A percentile compares a stretch with the other conserved stretches of the same genome.
phyloP scores from a whole-genome alignment of 495 filamentous ascomycete species.

The Penicillium parvum region DNA sequence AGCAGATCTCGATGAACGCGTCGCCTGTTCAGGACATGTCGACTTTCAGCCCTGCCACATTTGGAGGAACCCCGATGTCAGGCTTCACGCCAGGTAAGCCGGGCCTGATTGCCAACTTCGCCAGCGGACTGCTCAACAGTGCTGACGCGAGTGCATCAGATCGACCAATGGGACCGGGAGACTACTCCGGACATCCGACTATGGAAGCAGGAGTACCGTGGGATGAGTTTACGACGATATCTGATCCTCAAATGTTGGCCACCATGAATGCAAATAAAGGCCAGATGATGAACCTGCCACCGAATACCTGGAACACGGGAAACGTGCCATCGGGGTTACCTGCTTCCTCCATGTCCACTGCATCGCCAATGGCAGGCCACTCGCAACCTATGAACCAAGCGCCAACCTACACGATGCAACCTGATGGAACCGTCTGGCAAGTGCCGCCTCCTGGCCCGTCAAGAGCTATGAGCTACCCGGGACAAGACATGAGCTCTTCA shows the following conservation, averaged over 20 bases:
- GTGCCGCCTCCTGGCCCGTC: constrained; percentile 29
- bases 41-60: constrained; percentile 28
- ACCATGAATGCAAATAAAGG: constrained; percentile 32
- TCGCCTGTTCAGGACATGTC: constrained; percentile 35
- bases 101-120: no score
- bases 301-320: constrained; percentile 29
- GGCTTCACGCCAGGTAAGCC: constrained; percentile 37
- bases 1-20: constrained; percentile 32
- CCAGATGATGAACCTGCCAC: constrained; percentile 36
- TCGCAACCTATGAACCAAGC: constrained; percentile 28
- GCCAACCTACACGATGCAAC: constrained; percentile 33
- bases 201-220: constrained; percentile 36
- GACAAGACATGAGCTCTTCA: constrained; percentile 31
- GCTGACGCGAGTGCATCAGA: constrained; percentile 13
- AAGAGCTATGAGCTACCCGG: constrained; percentile 39
- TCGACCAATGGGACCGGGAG: constrained; percentile 23
- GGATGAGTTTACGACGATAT: constrained; percentile 42
- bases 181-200: constrained; percentile 28
- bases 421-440: constrained; percentile 40
- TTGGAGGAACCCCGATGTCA: constrained; percentile 31
- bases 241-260: constrained; percentile 37
- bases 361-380: constrained; percentile 34
- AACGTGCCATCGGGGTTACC: constrained; percentile 25
- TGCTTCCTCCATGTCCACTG: constrained; percentile 28
- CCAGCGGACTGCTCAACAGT: no score